Base-by-base conservation (phyloP, 495 filamentous ascomycete genomes). In the Daldinia concentrica region DNA sequence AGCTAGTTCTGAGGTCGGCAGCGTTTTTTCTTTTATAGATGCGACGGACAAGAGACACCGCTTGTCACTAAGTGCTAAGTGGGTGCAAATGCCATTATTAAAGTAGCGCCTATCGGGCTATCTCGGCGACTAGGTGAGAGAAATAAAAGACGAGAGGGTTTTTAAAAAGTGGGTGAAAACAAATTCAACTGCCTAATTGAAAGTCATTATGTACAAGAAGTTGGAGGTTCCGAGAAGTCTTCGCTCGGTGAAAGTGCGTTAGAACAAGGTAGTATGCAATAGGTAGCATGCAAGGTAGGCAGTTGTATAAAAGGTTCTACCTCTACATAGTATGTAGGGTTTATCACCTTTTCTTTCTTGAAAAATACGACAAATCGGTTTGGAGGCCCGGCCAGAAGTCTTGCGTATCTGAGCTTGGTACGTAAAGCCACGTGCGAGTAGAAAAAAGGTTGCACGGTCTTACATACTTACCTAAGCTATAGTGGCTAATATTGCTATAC, bases 131-230 rank as follows among this genome's bases (percentile, higher is more conserved):
- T 57, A 62, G 62, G 62, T 56, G 39, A 66, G 17, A 57, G 39
- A 64, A 64, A 43, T 54, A 55, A 34, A 45, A 55, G 19, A 15
- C 6, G 37, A 63, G 36, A 56, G 41, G 30, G 41, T 60, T 26
- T 54, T 54, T 36, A 14, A 57, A 57, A 36, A 57, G 26, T 32
- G 54, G 54, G 30, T 36, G 54, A 57, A 19, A 57, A 15, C 2
- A 36, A 57, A 45, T 57, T 64, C 41, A 73, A 73, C 61, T 72
- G 69, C 69, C 69, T 72, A 72, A 72, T 72, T 72, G 29, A 64
- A 64, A 72, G 45, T 19, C 57, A 64, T 68, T 29, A 64, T 64
- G 64, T 72, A 58, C 61, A 48, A 41, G 14, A 11, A 22, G 34
- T 34, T 72, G 69, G 69, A 72, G 69, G 63, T 66, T 72, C 64